Conservation (phyloP, 768 basidiomycete species). For the Austroboletus eburneus region DNA sequence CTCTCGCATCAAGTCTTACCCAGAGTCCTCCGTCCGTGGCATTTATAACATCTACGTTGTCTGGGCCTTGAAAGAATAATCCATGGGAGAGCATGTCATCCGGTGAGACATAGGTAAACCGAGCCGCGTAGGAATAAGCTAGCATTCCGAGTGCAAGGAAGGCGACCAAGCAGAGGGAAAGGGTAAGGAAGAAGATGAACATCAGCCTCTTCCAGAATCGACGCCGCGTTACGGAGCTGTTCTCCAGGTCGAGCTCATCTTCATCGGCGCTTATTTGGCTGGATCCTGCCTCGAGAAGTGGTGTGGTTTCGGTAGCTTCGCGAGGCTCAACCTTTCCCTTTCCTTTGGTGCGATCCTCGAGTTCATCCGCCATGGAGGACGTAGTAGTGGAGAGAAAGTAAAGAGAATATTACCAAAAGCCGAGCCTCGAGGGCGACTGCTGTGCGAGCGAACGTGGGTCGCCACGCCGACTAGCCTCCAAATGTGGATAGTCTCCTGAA, state of each 20-base stretch:
- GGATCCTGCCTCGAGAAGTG: conserved; percentile 25
- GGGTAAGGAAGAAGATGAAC: conserved; percentile 54
- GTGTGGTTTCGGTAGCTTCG: conserved; percentile 28
- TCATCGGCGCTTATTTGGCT: conserved; percentile 18
- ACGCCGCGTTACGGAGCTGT: conserved; percentile 17
- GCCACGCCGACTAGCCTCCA: not conserved
- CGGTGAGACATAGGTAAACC: conserved; percentile 47
- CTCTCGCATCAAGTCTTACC: conserved; percentile 50
- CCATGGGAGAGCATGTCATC: conserved; percentile 55
- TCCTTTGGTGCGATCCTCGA: conserved; percentile 19
- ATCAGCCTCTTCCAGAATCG: conserved; percentile 33
- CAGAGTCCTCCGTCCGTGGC: conserved; percentile 59
- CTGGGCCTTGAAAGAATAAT: conserved; percentile 56
- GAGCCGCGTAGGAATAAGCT: conserved; percentile 64
- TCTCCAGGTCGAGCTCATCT: conserved; percentile 22
- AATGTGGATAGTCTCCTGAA: conserved; percentile 8
- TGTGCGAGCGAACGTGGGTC: conserved; percentile 14
- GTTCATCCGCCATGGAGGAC: conserved; percentile 19
- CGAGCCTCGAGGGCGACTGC: conserved; percentile 3
- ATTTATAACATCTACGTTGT: conserved; percentile 58
- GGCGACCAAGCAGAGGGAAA: conserved; percentile 45
- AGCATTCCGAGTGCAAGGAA: conserved; percentile 46
- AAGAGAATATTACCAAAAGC: no score
- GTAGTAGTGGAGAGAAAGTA: conserved; percentile 6
- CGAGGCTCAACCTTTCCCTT: conserved; percentile 23